Conservation (phyloP, 2,329 filamentous ascomycete species). For the Didymella exigua region DNA sequence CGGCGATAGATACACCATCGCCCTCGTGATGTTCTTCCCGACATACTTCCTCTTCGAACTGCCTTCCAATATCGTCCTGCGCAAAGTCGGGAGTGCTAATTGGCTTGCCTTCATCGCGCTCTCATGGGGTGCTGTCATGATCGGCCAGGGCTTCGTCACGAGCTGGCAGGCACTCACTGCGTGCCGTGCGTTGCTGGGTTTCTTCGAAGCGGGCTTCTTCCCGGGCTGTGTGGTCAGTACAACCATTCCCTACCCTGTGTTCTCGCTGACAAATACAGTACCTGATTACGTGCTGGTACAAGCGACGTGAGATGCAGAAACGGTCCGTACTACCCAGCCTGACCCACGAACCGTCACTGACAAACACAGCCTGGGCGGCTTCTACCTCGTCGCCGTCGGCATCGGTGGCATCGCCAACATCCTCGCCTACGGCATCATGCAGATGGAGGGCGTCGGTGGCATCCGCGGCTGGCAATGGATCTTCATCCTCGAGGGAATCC, state of each 20-base stretch:
- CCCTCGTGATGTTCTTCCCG: slow-evolving; percentile 35
- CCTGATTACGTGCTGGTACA: slow-evolving; percentile 40
- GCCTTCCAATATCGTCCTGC: slow-evolving; percentile 32
- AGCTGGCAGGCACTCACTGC: slow-evolving; percentile 31
- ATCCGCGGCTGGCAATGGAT: slow-evolving; percentile 40
- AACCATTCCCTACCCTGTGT: no score
- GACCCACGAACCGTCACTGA: neutral
- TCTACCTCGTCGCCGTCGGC: slow-evolving; percentile 35
- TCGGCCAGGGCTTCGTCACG: slow-evolving; percentile 33
- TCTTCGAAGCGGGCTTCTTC: slow-evolving; percentile 36
- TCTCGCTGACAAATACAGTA: slow-evolving; percentile 12
- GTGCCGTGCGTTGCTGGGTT: slow-evolving; percentile 31
- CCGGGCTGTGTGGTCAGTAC: slow-evolving; percentile 32
- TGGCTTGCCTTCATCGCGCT: slow-evolving; percentile 36
- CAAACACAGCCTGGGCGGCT: slow-evolving; percentile 21
- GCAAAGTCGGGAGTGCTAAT: slow-evolving; percentile 35
- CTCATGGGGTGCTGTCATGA: slow-evolving; percentile 35
- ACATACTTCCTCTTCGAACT: slow-evolving; percentile 33
- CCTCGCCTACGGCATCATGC: slow-evolving; percentile 37
- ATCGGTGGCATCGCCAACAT: slow-evolving; percentile 37
- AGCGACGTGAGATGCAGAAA: slow-evolving; percentile 30
- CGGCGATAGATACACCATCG: slow-evolving; percentile 34
- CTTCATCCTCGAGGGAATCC: slow-evolving; percentile 37
- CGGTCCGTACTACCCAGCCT: slow-evolving; percentile 18
- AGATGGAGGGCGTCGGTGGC: slow-evolving; percentile 32